Evolutionary conservation across 2,329 filamentous ascomycete genomes (phyloP), one percentile per base, ranked within the genome.

Genomic region (Cylindrodendrum hubeiense): DNA sequence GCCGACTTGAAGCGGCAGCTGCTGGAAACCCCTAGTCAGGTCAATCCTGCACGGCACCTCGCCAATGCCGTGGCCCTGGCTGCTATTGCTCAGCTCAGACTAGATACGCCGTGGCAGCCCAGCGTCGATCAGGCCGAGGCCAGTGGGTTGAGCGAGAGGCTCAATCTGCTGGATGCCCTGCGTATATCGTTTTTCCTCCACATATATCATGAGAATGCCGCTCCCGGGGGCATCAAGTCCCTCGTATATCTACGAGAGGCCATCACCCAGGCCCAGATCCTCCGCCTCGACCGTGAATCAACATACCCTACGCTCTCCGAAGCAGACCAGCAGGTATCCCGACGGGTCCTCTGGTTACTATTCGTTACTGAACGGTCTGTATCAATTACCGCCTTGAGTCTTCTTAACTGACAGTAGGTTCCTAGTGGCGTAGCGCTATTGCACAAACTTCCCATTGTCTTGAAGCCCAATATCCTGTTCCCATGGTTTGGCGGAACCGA

Each of bases 101-200:
- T 85, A 17, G 75, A 78, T 26, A 75, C 77, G 9, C 65, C 76
- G 3, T 75, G 70, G 72, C 65, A 69, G 13, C 63, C 70, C 52
- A 55, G 72, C 52, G 67, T 74, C 63, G 54, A 78, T 68, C 65
- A 76, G 66, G 34, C 77, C 71, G 54, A 74, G 60, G 50, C 72
- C 57, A 68, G 74, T 37, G 71, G 72, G 37, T 68, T 76, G 22
- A 76, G 75, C 26, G 76, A 73, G 22, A 71, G 68, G 15, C 66
- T 70, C 4, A 71, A 77, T 39, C 79, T 77, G 17, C 74, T 86
- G 21, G 79, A 84, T 52, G 77, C 75, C 34, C 67, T 87, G 4
- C 78, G 83, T 5, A 82, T 81, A 2, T 82, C 83, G 0, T 87
- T 86, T 67, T 87, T 86, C 51, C 73, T 86, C 19, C 85, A 86